These are phyloP conservation scores for Phytopythium oedochilum DNA, from an alignment of 352 stramenopile species.

Conservation along the genomic window DNA sequence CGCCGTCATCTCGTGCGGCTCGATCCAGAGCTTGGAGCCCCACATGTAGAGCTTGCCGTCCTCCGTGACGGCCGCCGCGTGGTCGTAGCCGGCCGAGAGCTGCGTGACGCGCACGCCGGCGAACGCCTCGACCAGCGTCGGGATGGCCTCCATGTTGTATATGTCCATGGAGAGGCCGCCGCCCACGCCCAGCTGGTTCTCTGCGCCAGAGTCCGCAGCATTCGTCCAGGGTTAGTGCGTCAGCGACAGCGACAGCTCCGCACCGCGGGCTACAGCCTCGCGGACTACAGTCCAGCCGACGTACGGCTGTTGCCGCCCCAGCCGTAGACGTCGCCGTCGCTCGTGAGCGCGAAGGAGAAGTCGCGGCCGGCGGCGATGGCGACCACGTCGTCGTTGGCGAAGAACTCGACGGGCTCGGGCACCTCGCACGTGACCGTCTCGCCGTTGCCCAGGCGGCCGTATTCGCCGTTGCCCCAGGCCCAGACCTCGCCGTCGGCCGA, in stretches of 20 bases:
- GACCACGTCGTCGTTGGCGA: constrained; percentile 63
- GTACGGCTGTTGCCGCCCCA: constrained; percentile 92
- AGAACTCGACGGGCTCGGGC: constrained; percentile 83
- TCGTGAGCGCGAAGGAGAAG: constrained; percentile 86
- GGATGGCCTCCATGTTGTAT: constrained; percentile 93
- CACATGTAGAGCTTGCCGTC: constrained; percentile 79
- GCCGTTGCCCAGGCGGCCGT: constrained; percentile 89
- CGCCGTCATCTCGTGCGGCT: constrained; percentile 88
- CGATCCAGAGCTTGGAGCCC: constrained; percentile 90
- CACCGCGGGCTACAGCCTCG: too few species aligned
- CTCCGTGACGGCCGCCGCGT: constrained; percentile 84
- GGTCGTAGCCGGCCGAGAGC: constrained; percentile 92
- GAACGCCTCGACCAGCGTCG: constrained; percentile 81
- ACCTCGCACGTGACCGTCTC: constrained; percentile 78
- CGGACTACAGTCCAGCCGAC: not conserved
- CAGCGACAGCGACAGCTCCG: not conserved
- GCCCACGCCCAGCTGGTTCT: constrained; percentile 88
- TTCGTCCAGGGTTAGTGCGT: not conserved
- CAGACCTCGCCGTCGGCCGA: constrained; percentile 88
- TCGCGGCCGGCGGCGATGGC: constrained; percentile 80
- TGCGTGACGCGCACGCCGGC: constrained; percentile 61
- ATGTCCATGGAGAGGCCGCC: constrained; percentile 90
- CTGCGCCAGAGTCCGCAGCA: too few species aligned
- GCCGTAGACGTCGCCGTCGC: constrained; percentile 82
- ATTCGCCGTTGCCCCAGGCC: constrained; percentile 91